phyloP scores from a whole-genome alignment of 345 rosid genomes.

The Melastoma malabathricum region DNA sequence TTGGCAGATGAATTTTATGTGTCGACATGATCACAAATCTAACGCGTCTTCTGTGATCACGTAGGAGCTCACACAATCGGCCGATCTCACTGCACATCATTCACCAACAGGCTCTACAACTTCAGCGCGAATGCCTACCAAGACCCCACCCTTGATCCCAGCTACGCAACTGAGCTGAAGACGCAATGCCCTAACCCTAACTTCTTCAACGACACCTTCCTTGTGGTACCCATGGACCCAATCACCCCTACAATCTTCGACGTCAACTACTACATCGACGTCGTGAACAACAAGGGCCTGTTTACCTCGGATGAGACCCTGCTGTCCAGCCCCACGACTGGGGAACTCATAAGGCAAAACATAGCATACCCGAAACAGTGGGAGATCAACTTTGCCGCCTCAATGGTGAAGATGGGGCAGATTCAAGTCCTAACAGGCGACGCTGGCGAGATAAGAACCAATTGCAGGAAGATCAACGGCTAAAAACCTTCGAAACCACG shows the following conservation, averaged over 20 bases:
- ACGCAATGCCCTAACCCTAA: constrained; percentile 2
- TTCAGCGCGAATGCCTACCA: neutral
- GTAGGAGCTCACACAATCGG: constrained; percentile 9
- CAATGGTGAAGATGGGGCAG: constrained; percentile 14
- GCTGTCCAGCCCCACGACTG: constrained; percentile 3
- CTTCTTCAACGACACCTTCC: neutral
- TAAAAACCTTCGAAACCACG: too few species aligned
- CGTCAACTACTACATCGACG: constrained; percentile 8
- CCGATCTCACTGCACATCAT: constrained; percentile 6
- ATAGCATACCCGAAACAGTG: constrained; percentile 4
- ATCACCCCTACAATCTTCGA: constrained; percentile 9
- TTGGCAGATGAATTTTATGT: neutral
- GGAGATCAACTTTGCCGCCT: constrained; percentile 6
- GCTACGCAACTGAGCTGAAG: constrained; percentile 5
- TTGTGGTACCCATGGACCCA: constrained; percentile 6
- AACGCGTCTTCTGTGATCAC: neutral
- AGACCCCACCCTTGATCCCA: constrained; percentile 8
- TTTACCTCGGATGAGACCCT: constrained; percentile 12
- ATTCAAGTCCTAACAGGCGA: constrained; percentile 9
- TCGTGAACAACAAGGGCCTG: constrained; percentile 7
- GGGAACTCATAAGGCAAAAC: constrained; percentile 3
- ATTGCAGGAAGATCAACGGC: constrained; percentile 9
- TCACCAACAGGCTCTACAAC: constrained; percentile 9
- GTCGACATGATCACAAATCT: neutral
- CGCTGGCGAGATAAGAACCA: constrained; percentile 14